Evolutionary conservation across 805 yeast genomes (phyloP).

Genomic region (Hanseniaspora lachancei): DNA sequence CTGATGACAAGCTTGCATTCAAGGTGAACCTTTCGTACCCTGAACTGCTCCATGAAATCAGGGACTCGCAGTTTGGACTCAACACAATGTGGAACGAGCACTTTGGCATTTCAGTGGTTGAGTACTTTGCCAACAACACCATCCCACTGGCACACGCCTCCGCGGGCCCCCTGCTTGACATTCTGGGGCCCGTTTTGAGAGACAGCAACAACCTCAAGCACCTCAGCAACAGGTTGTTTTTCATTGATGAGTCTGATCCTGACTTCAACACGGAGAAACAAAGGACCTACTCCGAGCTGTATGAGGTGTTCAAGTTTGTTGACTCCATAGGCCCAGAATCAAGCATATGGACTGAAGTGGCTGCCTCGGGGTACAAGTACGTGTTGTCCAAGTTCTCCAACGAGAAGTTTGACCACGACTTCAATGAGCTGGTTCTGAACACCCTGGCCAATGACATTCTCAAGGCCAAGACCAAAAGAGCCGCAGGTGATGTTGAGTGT

Average conservation of each 20-base stretch:
- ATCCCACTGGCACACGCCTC: slow-evolving; percentile 87
- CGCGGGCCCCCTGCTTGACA: slow-evolving; percentile 88
- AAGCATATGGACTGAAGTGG: slow-evolving; percentile 22
- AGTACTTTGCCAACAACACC: slow-evolving; percentile 71
- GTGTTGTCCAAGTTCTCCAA: slow-evolving; percentile 50
- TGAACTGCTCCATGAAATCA: slow-evolving; percentile 42
- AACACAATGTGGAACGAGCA: slow-evolving; percentile 99
- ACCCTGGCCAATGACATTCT: background rate
- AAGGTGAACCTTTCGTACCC: slow-evolving; percentile 63
- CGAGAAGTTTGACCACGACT: slow-evolving; percentile 37
- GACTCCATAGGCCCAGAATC: slow-evolving; percentile 19
- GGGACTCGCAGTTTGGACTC: slow-evolving; percentile 56
- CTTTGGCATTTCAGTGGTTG: slow-evolving; percentile 95
- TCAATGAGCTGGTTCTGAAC: slow-evolving; percentile 31
- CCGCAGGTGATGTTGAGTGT: slow-evolving; percentile 1
- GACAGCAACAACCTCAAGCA: slow-evolving; percentile 18
- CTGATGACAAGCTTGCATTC: slow-evolving; percentile 35
- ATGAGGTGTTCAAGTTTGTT: slow-evolving; percentile 32
- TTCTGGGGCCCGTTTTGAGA: slow-evolving; percentile 35
- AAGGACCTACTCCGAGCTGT: slow-evolving; percentile 34
- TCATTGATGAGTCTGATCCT: slow-evolving; percentile 58
- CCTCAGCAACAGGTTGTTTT: slow-evolving; percentile 64
- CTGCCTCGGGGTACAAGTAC: slow-evolving; percentile 32
- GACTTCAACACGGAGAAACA: slow-evolving; percentile 33
- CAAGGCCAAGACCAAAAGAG: slow-evolving; percentile 1